phyloP scores from a whole-genome alignment of 179 eudicot species.

The Beta macrorhiza region DNA sequence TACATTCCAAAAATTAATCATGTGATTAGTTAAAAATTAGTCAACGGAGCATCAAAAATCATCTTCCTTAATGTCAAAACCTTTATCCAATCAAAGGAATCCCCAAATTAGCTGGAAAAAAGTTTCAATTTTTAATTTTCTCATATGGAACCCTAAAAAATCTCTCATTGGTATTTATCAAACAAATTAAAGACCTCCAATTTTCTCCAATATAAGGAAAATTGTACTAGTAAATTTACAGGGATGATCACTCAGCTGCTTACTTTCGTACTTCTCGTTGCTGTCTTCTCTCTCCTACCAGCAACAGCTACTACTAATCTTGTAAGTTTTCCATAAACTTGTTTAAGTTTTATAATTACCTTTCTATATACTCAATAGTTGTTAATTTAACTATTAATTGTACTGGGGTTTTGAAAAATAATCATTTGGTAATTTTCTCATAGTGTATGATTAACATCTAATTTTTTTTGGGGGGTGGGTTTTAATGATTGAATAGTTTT shows the following conservation, averaged over 20 bases:
- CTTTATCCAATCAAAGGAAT: not conserved
- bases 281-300: constrained; percentile 14
- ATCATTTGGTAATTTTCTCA: not conserved
- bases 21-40: not conserved
- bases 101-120: not conserved
- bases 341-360: not conserved
- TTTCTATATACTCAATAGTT: not conserved
- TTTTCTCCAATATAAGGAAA: not conserved
- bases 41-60: constrained; percentile 14
- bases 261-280: constrained; percentile 7
- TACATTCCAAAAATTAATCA: not conserved
- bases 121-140: not conserved
- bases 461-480: not conserved
- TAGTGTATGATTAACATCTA: not conserved
- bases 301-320: constrained; percentile 26
- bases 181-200: not conserved
- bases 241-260: constrained; percentile 28
- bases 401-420: not conserved
- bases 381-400: not conserved
- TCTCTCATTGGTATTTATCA: not conserved
- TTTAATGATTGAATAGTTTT: constrained; percentile 45
- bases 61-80: not conserved
- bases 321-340: not conserved
- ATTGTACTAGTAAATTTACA: not conserved
- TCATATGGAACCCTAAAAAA: not conserved